These are phyloP conservation scores for Aureobasidium musti DNA, from an alignment of 2,329 filamentous ascomycete genomes.

Conservation along the genomic window DNA sequence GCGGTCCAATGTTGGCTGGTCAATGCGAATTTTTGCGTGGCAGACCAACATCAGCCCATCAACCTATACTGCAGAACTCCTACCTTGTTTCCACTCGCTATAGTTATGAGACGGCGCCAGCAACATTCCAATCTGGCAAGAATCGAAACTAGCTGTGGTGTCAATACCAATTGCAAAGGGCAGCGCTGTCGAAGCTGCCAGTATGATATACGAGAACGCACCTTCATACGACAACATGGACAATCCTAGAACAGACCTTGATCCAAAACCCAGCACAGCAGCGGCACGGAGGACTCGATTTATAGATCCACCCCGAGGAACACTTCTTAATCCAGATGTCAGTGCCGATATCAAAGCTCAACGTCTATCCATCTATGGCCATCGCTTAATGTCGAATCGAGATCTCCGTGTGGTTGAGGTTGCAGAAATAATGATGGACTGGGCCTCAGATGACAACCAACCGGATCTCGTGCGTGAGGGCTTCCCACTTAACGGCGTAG, in stretches of 20 bases:
- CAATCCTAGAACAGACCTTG: not conserved
- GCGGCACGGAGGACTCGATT: not conserved
- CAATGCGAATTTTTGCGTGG: slow-evolving; percentile 19
- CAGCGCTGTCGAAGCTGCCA: not conserved
- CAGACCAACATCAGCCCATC: not conserved
- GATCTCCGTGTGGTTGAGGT: not conserved
- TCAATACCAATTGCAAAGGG: not conserved
- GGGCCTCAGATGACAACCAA: slow-evolving; percentile 10
- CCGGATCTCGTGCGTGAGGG: not conserved
- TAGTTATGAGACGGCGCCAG: not conserved
- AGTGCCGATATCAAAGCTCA: not conserved
- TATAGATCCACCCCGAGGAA: not conserved
- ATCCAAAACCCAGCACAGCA: not conserved
- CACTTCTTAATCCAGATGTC: not conserved
- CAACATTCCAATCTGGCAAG: not conserved
- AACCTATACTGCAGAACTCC: not conserved
- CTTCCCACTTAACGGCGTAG: not conserved
- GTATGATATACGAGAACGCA: not conserved
- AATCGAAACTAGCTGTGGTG: not conserved
- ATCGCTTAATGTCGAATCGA: not conserved
- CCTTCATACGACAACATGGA: not conserved
- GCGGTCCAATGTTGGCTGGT: not conserved
- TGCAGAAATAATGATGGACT: not conserved
- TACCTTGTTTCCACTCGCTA: not conserved
- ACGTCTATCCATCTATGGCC: slow-evolving; percentile 1